phyloP scores from a whole-genome alignment of 2,329 filamentous ascomycete species.

The Drechslera avenae region DNA sequence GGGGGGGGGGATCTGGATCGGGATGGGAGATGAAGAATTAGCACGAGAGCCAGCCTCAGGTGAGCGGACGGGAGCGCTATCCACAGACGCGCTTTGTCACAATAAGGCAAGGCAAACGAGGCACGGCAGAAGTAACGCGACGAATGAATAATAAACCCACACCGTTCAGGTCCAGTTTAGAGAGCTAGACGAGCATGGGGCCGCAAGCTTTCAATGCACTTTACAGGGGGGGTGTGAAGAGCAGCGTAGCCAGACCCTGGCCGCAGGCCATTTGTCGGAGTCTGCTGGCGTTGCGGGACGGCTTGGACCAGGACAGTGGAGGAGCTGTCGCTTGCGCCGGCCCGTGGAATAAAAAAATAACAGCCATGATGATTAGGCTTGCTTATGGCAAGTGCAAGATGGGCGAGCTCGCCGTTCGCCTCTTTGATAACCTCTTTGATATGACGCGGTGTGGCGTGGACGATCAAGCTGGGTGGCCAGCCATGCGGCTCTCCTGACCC shows the following conservation, averaged over 20 bases:
- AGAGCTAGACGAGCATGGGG: conserved; percentile 40
- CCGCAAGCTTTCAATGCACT: conserved; percentile 40
- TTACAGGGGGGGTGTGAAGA: conserved; percentile 37
- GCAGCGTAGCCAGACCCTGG: conserved; percentile 43
- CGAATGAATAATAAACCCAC: conserved; percentile 45
- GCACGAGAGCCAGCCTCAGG: conserved; percentile 46
- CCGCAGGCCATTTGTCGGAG: conserved; percentile 40
- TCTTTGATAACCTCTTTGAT: conserved; percentile 4
- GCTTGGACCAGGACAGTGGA: conserved; percentile 48
- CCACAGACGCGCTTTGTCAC: conserved; percentile 44
- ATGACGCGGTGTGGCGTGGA: conserved; percentile 12
- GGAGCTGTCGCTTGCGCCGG: conserved; percentile 46
- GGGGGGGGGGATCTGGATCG: conserved; percentile 50
- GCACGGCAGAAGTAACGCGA: conserved; percentile 47
- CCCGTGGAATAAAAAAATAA: conserved; percentile 29
- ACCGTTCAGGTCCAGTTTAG: conserved; percentile 44
- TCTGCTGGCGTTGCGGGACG: conserved; percentile 47
- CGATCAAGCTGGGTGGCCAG: conserved; percentile 16
- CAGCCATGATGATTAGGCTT: conserved; percentile 15
- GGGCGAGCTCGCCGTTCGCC: conserved; percentile 6
- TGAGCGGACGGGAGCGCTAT: conserved; percentile 45
- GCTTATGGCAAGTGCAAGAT: conserved; percentile 19
- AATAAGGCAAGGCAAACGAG: conserved; percentile 48
- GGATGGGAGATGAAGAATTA: conserved; percentile 41
- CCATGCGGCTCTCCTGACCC: conserved; percentile 45